These are phyloP conservation scores for Vaccinium myrtillus DNA, from an alignment of 148 eudicot species.

Conservation along the genomic window DNA sequence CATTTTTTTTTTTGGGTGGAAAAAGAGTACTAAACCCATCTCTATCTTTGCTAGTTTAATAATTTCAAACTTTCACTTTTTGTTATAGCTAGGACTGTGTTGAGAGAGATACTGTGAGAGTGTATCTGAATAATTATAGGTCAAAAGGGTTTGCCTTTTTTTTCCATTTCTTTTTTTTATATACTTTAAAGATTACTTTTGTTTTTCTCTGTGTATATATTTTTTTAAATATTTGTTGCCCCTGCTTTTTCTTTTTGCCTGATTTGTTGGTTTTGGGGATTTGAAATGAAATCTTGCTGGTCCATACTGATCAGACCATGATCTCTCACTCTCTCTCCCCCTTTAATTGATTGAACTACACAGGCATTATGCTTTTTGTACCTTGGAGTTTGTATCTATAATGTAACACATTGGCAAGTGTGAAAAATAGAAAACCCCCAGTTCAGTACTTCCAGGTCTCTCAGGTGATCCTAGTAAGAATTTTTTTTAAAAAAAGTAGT, in stretches of 20 bases:
- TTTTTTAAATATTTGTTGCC: background rate
- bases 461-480: constrained; percentile 14
- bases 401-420: constrained; percentile 24
- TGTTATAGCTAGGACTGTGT: constrained; percentile 16
- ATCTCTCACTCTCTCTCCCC: constrained; percentile 39
- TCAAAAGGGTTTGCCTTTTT: constrained; percentile 20
- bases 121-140: background rate
- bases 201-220: background rate
- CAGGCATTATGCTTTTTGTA: constrained; percentile 57
- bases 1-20: constrained; percentile 18
- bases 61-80: constrained; percentile 47
- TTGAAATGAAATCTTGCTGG: constrained; percentile 34
- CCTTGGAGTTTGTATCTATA: constrained; percentile 59
- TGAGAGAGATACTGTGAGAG: background rate
- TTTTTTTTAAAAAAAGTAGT: background rate
- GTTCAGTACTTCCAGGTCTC: constrained; percentile 9
- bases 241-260: constrained; percentile 20
- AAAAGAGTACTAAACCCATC: constrained; percentile 25
- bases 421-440: constrained; percentile 20
- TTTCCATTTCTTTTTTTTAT: background rate
- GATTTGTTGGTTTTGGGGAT: constrained; percentile 45
- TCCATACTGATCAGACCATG: constrained; percentile 30
- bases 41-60: constrained; percentile 33
- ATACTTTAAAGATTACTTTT: constrained; percentile 7
- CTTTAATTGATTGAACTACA: constrained; percentile 70